These are phyloP conservation scores for Boeremia lycopersici DNA, from an alignment of 2,329 filamentous ascomycete species.

Conservation along the genomic window DNA sequence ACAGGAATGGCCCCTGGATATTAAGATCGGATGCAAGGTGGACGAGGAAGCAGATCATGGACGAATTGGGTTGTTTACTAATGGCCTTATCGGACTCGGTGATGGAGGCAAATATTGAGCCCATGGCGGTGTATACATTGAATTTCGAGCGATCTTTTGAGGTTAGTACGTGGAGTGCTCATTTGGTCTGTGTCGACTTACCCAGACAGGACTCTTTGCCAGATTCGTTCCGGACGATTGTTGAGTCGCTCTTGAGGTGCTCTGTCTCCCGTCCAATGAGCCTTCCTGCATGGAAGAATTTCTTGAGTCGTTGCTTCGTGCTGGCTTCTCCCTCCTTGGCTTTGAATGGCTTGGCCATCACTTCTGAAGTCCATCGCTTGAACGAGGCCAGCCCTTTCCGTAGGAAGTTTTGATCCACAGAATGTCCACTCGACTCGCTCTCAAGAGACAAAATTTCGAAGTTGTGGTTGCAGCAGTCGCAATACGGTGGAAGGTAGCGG, in stretches of 20 bases:
- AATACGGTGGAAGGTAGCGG: neutral
- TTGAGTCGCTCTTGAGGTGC: neutral
- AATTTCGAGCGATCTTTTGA: neutral
- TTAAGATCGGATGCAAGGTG: neutral
- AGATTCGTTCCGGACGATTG: neutral
- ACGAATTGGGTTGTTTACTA: neutral
- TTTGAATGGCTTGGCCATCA: too few relatives aligned
- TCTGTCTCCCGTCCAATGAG: too few relatives aligned
- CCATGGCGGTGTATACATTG: neutral
- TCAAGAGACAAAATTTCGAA: neutral
- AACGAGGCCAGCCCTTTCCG: neutral
- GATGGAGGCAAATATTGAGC: neutral
- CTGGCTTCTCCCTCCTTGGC: too few relatives aligned
- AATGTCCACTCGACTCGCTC: neutral
- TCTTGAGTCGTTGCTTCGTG: too few relatives aligned
- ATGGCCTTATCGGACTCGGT: neutral
- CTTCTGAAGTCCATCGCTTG: too few relatives aligned
- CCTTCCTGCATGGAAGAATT: too few relatives aligned
- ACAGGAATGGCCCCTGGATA: neutral
- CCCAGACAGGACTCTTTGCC: neutral
- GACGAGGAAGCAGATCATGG: slow-evolving; percentile 2
- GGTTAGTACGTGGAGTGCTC: neutral
- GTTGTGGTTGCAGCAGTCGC: slow-evolving; percentile 9
- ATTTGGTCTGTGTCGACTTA: neutral
- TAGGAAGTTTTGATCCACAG: neutral